Base-by-base conservation (phyloP, 2,329 filamentous ascomycete genomes). In the Aspergillus udagawae region DNA sequence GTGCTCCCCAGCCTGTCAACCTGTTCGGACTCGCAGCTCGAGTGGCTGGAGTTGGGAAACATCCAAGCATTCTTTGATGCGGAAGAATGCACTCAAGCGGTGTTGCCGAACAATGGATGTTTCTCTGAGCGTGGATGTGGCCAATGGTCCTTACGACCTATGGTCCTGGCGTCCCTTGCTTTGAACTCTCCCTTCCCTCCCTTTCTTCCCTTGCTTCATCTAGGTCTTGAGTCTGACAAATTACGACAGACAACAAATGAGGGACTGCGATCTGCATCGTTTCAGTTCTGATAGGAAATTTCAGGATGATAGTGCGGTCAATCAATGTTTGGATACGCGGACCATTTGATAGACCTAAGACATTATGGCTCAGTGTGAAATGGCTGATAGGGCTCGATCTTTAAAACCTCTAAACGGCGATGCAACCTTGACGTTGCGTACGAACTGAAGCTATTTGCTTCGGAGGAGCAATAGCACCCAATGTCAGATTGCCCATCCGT, bases 141-240 rank as follows among this genome's bases (percentile, higher is more conserved):
- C 42, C 42, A 45, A 23, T 44, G 47, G 51, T 25, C 45, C 20
- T 42, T 38, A 38, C 32, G 32, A 38, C 5, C 2, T 38, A 14
- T 17, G 14, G 32, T 38, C 32, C 32, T 14, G 7, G 32, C 4
- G 28, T 54, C 57, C 57, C 57, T 56, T 59, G 57, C 54, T n/a
- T 21, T 38, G 14, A n/a, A 45, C 51, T 56, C 51, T 47, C 42
- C 42, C 28, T 12, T 45, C n/a, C 42, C 42, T 45, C 38, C 14
- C n/a, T 45, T 28, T 23, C 28, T 44, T 49, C 52, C 53, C 56
- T 56, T 56, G 51, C 56, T 42, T 56, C 38, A 32, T n/a, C 38
- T 49, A 4, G 12, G 12, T 17, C 32, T 35, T 38, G 32, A 47
- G 28, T 51, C 28, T 45, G 42, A 45, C 42, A 45, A 45, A 45